Evolutionary conservation across 345 rosid genomes (phyloP), one percentile per base, ranked within the genome.

Genomic region (Pugionium dolabratum): DNA sequence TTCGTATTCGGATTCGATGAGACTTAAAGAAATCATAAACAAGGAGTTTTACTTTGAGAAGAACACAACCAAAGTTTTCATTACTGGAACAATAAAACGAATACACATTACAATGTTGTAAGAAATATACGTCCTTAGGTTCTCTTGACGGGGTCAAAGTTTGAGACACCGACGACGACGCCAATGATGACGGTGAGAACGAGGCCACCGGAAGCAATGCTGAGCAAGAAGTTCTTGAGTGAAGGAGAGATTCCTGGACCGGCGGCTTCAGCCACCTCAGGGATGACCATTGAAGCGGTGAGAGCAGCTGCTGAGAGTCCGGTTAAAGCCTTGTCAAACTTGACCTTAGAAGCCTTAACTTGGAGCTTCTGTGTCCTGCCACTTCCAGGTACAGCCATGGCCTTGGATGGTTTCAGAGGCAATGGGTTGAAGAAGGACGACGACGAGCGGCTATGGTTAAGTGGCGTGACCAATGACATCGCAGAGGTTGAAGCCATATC

Each of bases 241-340:
- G 98, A 91, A 29, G 96, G 96, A 50, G 90, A 75, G 60, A 85
- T 4, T 3, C 80, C 86, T 7, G 83, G 0, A n/a, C 71, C 91
- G 1, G 95, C 95, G 1, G 96, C 96, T 71, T 84, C 87, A 9
- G 96, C 98, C 5, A 84, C 82, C 42, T 86, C 84, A 0, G 95
- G 95, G 59, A 89, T 72, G 50, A 86, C 71, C 95, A 89, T 88
- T 1, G 96, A 83, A 62, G 89, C 85, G 25, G 90, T 80, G 55
- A 89, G 74, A 28, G 87, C 90, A 4, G 85, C 92, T 0, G 98
- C 96, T 0, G 92, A 86, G 71, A 86, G 48, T 25, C 90, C 91
- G n/a, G 85, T 75, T 35, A 89, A 68, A 4, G 83, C 87, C 79
- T 85, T 89, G 68, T 92, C 96, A 9, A 64, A 27, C 84, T 83